Evolutionary conservation across 257 asterid genomes (phyloP).

Genomic region (Petunia axillaris): DNA sequence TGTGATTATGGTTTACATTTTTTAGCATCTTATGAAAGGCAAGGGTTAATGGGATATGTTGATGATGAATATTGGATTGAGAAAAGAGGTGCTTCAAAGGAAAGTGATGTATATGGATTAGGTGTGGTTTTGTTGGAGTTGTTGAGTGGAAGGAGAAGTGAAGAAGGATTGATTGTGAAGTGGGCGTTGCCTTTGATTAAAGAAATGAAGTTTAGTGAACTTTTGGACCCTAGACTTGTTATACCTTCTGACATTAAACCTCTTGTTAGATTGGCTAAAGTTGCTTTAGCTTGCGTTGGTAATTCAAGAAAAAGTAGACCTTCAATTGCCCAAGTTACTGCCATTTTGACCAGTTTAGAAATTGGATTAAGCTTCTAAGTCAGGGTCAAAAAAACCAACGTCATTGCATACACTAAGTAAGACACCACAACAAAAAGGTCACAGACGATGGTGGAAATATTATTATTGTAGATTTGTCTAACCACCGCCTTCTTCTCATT

Average conservation of each 20-base stretch:
- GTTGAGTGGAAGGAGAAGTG: slow-evolving; percentile 71
- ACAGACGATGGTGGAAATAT: too few species aligned
- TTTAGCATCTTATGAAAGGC: slow-evolving; percentile 50
- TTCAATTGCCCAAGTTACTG: slow-evolving; percentile 54
- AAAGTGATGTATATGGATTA: slow-evolving; percentile 77
- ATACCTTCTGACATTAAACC: slow-evolving; percentile 55
- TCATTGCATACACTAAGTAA: too few species aligned
- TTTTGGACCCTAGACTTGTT: slow-evolving; percentile 66
- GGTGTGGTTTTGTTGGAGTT: slow-evolving; percentile 85
- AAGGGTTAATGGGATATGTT: slow-evolving; percentile 60
- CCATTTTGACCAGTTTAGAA: slow-evolving; percentile 63
- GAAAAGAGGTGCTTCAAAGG: slow-evolving; percentile 57
- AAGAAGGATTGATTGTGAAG: slow-evolving; percentile 48
- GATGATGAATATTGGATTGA: slow-evolving; percentile 65
- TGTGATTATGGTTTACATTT: slow-evolving; percentile 79
- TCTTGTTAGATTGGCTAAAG: slow-evolving; percentile 61
- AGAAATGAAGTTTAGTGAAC: slow-evolving; percentile 51
- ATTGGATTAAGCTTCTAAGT: slow-evolving; percentile 32
- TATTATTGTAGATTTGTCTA: too few species aligned
- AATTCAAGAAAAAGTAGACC: slow-evolving; percentile 67
- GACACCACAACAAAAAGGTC: too few species aligned
- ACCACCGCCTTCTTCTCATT: too few species aligned
- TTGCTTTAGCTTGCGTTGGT: slow-evolving; percentile 83
- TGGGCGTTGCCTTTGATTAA: slow-evolving; percentile 87
- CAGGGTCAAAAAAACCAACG: background rate